Evolutionary conservation across 345 rosid species (phyloP), one percentile per base, ranked within the genome.

Genomic region (Hibiscus tridactylites): DNA sequence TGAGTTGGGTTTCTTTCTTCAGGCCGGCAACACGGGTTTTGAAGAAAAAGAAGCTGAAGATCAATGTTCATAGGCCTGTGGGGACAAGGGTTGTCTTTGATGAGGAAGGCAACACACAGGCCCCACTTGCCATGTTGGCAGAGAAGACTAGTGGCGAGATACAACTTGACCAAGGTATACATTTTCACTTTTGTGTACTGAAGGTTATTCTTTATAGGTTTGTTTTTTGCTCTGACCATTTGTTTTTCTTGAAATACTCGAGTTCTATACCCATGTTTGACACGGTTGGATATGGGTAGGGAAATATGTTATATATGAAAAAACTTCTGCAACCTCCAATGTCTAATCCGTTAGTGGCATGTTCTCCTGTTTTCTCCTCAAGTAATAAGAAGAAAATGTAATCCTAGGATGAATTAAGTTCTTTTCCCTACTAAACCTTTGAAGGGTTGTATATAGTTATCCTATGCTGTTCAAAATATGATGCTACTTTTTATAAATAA

Each of bases 21-120:
- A 94, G 99, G 81, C 87, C 82, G 31, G 86, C 83, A 33, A 90
- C 91, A 50, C 86, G 92, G 16, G 75, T 91, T 71, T 75, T 75
- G 77, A 94, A 92, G 85, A 92, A 89, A 82, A 94, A 88, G 80
- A 92, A 88, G 83, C 83, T 92, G 76, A 94, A 88, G 88, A 94
- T 94, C 76, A 92, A 88, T 71, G 80, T 78, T 28, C 85, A 95
- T 76, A 90, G 95, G 73, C 97, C 97, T 39, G 78, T 72, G 24
- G 99, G 99, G 70, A 74, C 90, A 19, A 83, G 93, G 77, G 85
- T 86, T 61, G 90, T 88, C 79, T 90, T 90, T 57, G 97, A 95
- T 61, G 97, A 95, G 70, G 89, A 88, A 74, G 97, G 97, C 74
- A 89, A 90, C 47, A 65, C 96, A 6, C 81, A 83, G 68, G 87